Evolutionary conservation across 2,329 filamentous ascomycete genomes (phyloP).

Genomic region (Ceratocystis lukuohia): DNA sequence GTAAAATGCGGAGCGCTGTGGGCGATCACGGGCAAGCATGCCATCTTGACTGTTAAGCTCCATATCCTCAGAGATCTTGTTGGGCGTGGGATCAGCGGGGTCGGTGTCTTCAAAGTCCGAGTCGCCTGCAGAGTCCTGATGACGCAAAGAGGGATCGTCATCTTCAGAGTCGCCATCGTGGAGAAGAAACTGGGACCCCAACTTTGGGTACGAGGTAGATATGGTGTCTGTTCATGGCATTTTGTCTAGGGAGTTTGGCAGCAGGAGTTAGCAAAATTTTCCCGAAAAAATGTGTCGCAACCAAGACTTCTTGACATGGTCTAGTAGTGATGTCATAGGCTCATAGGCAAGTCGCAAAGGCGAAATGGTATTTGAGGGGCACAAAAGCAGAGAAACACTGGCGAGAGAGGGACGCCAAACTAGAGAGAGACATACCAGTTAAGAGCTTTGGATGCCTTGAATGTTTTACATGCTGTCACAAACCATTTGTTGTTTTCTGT

Average conservation of each 20-base stretch:
- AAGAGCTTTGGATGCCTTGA: background rate
- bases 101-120: constrained; percentile 14
- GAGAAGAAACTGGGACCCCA: constrained; percentile 20
- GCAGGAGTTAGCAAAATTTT: background rate
- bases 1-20: constrained; percentile 71
- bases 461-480: constrained; percentile 5
- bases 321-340: background rate
- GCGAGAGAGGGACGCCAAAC: background rate
- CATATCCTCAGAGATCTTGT: constrained; percentile 10
- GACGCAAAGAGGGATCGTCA: constrained; percentile 15
- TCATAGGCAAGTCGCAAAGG: background rate
- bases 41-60: constrained; percentile 34
- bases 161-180: constrained; percentile 21
- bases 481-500: background rate
- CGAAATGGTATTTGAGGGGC: background rate
- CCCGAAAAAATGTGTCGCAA: background rate
- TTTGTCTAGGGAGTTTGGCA: background rate
- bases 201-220: constrained; percentile 17
- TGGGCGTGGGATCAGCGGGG: background rate
- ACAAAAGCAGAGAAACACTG: background rate
- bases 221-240: constrained; percentile 8
- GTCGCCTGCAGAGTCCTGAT: constrained; percentile 7
- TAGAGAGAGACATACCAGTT: constrained; percentile 8
- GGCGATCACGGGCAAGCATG: constrained; percentile 47
- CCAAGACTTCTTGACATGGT: background rate